Conservation (phyloP, 331 rosid species). For the Erythrophleum ivorense region DNA sequence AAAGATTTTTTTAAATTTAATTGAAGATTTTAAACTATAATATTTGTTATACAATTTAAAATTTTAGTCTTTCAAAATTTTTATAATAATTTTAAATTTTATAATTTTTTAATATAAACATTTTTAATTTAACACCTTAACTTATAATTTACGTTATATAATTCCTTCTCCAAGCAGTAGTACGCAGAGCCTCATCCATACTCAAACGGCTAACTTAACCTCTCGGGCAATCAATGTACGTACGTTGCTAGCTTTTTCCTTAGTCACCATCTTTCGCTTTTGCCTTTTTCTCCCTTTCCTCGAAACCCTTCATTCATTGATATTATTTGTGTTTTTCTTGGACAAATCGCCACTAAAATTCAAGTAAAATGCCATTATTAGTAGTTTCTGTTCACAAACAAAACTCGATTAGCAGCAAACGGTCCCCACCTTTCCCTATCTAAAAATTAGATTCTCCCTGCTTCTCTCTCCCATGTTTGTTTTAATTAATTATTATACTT, state of each 20-base stretch:
- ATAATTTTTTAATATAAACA: too few relatives aligned
- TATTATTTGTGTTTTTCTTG: not conserved
- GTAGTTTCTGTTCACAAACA: not conserved
- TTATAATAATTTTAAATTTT: too few relatives aligned
- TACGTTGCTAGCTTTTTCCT: slow-evolving; percentile 15
- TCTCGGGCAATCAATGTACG: not conserved
- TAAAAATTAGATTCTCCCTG: slow-evolving; percentile 4
- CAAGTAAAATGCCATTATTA: not conserved
- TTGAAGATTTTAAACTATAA: too few relatives aligned
- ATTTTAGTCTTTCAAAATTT: too few relatives aligned
- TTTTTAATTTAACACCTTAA: too few relatives aligned
- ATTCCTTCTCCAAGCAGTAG: too few relatives aligned
- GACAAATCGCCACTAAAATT: not conserved
- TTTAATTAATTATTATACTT: not conserved
- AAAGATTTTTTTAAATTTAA: too few relatives aligned
- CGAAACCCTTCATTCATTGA: slow-evolving; percentile 29
- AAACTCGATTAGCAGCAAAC: slow-evolving; percentile 1
- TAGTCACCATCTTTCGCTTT: slow-evolving; percentile 9
- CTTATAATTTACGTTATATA: too few relatives aligned
- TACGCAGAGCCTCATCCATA: not conserved
- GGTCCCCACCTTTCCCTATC: not conserved
- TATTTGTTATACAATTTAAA: too few relatives aligned
- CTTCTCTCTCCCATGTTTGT: not conserved
- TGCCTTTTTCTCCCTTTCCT: too few relatives aligned
- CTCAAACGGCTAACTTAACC: slow-evolving; percentile 45